Evolutionary conservation across 331 rosid genomes (phyloP), one percentile per base, ranked within the genome.

Genomic region (Quercus phellos): DNA sequence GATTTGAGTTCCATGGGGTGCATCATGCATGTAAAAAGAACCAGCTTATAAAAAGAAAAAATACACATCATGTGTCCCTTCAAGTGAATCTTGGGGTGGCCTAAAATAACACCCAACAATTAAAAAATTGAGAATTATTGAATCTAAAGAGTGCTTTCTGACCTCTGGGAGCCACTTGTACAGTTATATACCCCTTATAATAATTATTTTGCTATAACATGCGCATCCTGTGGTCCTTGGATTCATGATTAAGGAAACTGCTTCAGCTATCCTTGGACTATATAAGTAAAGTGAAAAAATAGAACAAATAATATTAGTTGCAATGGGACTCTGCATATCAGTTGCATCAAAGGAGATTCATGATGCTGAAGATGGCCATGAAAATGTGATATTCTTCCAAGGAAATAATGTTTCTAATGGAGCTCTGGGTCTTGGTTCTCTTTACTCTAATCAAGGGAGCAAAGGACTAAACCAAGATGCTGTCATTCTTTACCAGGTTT

Each of bases 381-480:
- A 77, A 77, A 84, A 77, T 70, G 80, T 85, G 3, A 71, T 74
- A 58, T 42, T 79, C 83, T 82, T 63, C 35, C 85, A 73, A 82
- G 72, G 63, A 27, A 77, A 7, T 16, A 73, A 75, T 32, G 69
- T 59, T 51, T 35, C 64, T 46, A 46, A 18, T 24, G 84, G 74
- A 34, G 60, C 7, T 83, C 73, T 63, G 7, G 73, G 56, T 24
- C 79, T 74, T 26, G 78, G 79, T 17, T 90, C 93, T 72, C 80
- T 83, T 76, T 83, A 72, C 79, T 87, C 97, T 34, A 81, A 64
- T 46, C 83, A 72, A 71, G 97, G 95, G n/a, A 72, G 74, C 83
- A 90, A 88, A 86, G 92, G 95, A 16, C 58, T 86, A 55, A 92
- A 92, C 82, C 97, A 92, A 85, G 93, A 92, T 80, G 85, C 89